Evolutionary conservation across 495 filamentous ascomycete genomes (phyloP), one percentile per base, ranked within the genome.

Genomic region (Xylaria curta): DNA sequence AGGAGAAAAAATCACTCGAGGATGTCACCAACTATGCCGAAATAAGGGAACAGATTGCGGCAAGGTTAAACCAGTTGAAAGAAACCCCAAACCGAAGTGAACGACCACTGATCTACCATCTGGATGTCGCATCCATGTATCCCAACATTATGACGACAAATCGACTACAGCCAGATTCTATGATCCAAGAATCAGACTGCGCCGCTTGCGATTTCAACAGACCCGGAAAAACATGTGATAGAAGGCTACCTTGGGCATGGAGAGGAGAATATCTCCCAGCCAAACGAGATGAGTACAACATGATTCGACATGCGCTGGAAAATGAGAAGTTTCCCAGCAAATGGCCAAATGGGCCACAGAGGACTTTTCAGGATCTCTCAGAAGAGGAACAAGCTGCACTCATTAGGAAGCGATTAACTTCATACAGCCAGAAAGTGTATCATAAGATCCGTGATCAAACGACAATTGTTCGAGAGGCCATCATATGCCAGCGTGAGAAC

Each of bases 111-210:
- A 99, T 99, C 66, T 99, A 99, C 81, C 96, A 99, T 85, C 85
- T 99, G 78, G 96, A 99, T 75, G 96, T 99, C 59, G 96, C 96
- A 19, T 97, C 96, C 65, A 99, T 99, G 96, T 99, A 99, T 80
- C 96, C 96, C 21, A 99, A 99, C 79, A 99, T 99, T 81, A 99
- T 99, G 97, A 98, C 96, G 4, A 99, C 97, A 12, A 99, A 99
- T 77, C 93, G 96, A 76, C 82, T 99, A 40, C 96, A 99, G 69
- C 96, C 96, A 1, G 96, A 99, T 79, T 98, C 97, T 5, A 96
- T 99, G 94, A 97, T 98, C 49, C 82, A 94, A 58, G 96, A 99
- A 78, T 95, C 97, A 3, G 91, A 96, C 73, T 99, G 96, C 76
- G 96, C 96, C 0, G 94, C 97, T 9, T 99, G 96, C 79, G 96